These are phyloP conservation scores for Clausena lansium DNA, from an alignment of 345 rosid species.

Conservation along the genomic window DNA sequence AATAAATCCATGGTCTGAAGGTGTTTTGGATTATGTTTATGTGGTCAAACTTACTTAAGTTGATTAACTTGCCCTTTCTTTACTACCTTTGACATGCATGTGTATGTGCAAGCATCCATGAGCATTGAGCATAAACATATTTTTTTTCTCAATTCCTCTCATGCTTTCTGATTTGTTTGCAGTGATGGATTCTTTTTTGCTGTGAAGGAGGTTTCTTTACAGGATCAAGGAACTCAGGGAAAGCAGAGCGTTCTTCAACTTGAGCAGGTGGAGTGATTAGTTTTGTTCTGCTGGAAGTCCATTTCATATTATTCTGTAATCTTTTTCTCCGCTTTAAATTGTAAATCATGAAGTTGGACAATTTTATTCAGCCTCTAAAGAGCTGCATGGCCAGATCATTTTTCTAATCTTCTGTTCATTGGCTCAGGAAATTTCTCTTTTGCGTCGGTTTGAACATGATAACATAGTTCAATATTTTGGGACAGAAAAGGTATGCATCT, in stretches of 20 bases:
- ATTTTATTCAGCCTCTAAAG: not conserved
- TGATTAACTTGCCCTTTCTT: not conserved
- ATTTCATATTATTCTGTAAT: not conserved
- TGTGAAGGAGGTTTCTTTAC: conserved; percentile 82
- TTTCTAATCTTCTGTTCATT: conserved; percentile 1
- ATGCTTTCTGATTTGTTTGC: conserved; percentile 5
- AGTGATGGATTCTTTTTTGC: conserved; percentile 89
- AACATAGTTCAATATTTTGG: conserved; percentile 80
- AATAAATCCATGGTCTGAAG: not conserved
- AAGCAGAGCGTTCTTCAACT: conserved; percentile 70
- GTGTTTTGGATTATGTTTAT: not conserved
- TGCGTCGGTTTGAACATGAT: conserved; percentile 83
- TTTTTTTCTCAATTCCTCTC: not conserved
- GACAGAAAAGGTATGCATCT: conserved; percentile 59
- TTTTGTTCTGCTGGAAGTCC: not conserved
- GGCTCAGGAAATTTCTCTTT: conserved; percentile 72
- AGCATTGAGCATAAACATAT: not conserved
- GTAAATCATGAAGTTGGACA: not conserved
- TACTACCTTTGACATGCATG: not conserved
- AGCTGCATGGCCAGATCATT: not conserved
- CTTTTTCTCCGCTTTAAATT: not conserved
- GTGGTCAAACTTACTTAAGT: not conserved
- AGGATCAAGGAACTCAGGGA: conserved; percentile 72
- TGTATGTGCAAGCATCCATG: not conserved
- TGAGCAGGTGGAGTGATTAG: conserved; percentile 52